Base-by-base conservation (phyloP, 1,139 yeast species). In the Suhomyces coccinellae region DNA sequence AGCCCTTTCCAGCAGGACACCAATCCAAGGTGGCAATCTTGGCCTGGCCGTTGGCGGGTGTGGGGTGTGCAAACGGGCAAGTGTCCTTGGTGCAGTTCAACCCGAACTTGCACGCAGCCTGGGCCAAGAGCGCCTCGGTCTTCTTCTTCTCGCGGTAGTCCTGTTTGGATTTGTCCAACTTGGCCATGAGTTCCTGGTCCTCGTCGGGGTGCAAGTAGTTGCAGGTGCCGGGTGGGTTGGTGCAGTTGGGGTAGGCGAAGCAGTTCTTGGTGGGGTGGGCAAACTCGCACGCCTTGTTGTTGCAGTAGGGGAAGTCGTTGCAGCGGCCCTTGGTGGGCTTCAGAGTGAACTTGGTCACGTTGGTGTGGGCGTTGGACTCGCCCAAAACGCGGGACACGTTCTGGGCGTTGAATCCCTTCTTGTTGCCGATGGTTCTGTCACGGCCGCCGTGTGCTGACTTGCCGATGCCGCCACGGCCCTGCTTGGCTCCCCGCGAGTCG, bases 41-140 rank as follows among this genome's bases (percentile, higher is more conserved):
- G 20, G 90, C 89, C 48, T 78, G 80, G 48, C 77, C 80, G 63
- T 86, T 87, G 13, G 89, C 87, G 1, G 95, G 95, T 1, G 96
- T 87, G 39, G 97, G 96, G 60, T 89, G 97, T 26, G 91, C 96
- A 69, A 84, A 88, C 22, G 90, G 89, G 69, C 97, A 89, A 51
- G 79, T 67, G 49, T 83, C 89, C 58, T 86, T 87, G 27, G 86
- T 73, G 65, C 97, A 89, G 43, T 81, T 67, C 28, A 77, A 72
- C 33, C 93, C 95, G 64, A 79, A 89, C 62, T 85, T 86, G 71
- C 97, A 89, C 34, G 84, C 59, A 5, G 80, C 77, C 51, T 59
- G 58, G 20, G 57, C 50, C 49, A 51, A 53, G 35, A 49, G 54
- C 7, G 51, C 45, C 24, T 51, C 52, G 43, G 50, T 49, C 42